Evolutionary conservation across 495 filamentous ascomycete species (phyloP), one percentile per base, ranked within the genome.

Genomic region (Tuber brumale): DNA sequence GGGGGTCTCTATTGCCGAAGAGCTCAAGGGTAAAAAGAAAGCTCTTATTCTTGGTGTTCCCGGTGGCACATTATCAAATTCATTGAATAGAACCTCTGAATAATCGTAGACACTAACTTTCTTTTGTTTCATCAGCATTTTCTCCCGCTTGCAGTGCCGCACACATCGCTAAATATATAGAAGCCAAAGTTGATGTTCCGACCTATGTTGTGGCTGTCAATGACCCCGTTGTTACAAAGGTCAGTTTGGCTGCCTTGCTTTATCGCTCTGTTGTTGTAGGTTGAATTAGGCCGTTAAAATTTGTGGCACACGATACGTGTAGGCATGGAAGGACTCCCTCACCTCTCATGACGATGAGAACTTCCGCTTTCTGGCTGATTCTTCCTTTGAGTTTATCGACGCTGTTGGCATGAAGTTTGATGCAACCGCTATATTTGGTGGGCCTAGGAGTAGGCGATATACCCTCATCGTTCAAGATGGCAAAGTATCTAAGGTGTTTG

Each of bases 201-300:
- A 91, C 95, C 61, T 96, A 95, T 77, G 93, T 97, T 41, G 90
- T 99, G 72, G 88, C 90, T 39, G 94, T 97, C 83, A 99, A 99
- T 85, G 95, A 99, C 84, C 89, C 94, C 42, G 97, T 98, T 85
- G 95, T 97, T 21, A 82, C 76, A 90, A 96, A 88, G 86, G 92
- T 85, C 27, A 27, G 35, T 66, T 73, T 44, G 51, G 44, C 35
- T 69, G 31, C 21, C 37, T n/a, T 14, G 37, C 37, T n/a, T 51
- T 45, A 43, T 39, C 9, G 23, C 44, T 48, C 46, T 18, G 1
- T 27, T 35, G 12, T 10, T 31, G 57, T 31, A 7, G 57, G 27
- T 18, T 18, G 57, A 18, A 14, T 19, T 66, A 6, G 57, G 1
- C 57, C 27, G 14, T 35, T 66, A 19, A 66, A 35, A 35, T 66